Percentiles rank a stretch among this genome's conserved stretches.
Evolutionary conservation across 2,329 filamentous ascomycete species (phyloP).

Genomic region (Colletotrichum sojae): DNA sequence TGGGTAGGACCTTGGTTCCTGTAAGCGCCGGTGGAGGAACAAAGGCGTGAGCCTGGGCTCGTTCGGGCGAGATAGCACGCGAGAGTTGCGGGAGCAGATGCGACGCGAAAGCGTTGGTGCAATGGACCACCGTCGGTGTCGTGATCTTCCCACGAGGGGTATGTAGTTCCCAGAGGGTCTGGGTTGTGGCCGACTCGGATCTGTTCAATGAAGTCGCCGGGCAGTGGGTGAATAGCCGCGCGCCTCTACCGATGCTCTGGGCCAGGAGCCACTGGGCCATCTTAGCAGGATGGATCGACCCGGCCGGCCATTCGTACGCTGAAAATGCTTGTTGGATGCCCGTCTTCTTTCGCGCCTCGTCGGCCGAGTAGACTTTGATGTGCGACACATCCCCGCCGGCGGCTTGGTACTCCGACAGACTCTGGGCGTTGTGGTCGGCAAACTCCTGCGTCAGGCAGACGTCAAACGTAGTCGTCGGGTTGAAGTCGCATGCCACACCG

Average conservation of each 20-base stretch:
- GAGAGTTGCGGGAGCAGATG: slow-evolving; percentile 25
- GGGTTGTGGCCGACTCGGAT: background rate
- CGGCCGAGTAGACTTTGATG: slow-evolving; percentile 44
- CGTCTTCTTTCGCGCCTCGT: slow-evolving; percentile 57
- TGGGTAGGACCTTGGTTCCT: slow-evolving; percentile 50
- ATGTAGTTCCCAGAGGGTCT: slow-evolving; percentile 2
- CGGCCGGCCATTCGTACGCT: slow-evolving; percentile 67
- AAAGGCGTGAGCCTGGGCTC: slow-evolving; percentile 25
- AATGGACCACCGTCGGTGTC: slow-evolving; percentile 16
- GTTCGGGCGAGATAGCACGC: slow-evolving; percentile 12
- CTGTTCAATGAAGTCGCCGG: background rate
- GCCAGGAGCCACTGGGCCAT: slow-evolving; percentile 62
- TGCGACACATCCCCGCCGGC: slow-evolving; percentile 19
- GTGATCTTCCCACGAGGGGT: slow-evolving; percentile 11
- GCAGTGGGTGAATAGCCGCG: slow-evolving; percentile 50
- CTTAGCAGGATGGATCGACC: slow-evolving; percentile 64
- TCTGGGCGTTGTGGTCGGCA: slow-evolving; percentile 47
- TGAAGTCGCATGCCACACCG: slow-evolving; percentile 60
- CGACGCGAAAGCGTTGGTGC: slow-evolving; percentile 23
- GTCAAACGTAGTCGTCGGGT: slow-evolving; percentile 61
- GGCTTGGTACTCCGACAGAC: slow-evolving; percentile 4
- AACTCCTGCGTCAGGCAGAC: slow-evolving; percentile 63
- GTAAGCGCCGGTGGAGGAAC: slow-evolving; percentile 55
- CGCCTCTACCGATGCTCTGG: slow-evolving; percentile 54
- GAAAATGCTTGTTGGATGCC: slow-evolving; percentile 54